Percentiles rank a stretch among this genome's conserved stretches.
These are phyloP conservation scores for Colletotrichum coccodes DNA, from an alignment of 2,329 filamentous ascomycete genomes.

Conservation along the genomic window DNA sequence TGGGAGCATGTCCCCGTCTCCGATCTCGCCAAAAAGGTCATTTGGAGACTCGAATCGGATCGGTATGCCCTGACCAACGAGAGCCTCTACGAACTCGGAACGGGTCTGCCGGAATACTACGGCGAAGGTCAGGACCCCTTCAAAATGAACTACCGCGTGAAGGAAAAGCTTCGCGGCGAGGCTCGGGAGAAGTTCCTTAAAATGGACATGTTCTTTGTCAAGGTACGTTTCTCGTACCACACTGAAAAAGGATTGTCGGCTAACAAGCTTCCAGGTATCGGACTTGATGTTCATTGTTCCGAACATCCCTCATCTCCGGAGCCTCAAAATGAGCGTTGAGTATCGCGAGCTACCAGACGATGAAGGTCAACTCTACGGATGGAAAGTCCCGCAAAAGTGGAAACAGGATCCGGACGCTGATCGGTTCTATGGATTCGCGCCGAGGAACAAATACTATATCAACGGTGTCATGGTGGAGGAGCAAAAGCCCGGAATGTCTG, in stretches of 20 bases:
- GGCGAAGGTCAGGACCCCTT: slow-evolving; percentile 54
- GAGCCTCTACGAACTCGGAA: slow-evolving; percentile 62
- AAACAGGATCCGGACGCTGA: slow-evolving; percentile 66
- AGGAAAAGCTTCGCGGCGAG: slow-evolving; percentile 58
- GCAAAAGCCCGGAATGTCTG: slow-evolving; percentile 56
- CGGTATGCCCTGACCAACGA: slow-evolving; percentile 65
- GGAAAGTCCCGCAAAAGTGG: slow-evolving; percentile 62
- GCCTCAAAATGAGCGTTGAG: slow-evolving; percentile 64
- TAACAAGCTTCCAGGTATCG: slow-evolving; percentile 57
- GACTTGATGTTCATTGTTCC: slow-evolving; percentile 70
- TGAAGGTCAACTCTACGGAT: slow-evolving; percentile 55
- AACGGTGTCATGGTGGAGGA: slow-evolving; percentile 66
- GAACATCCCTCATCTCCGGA: slow-evolving; percentile 66
- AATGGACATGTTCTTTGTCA: slow-evolving; percentile 74
- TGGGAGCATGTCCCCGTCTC: slow-evolving; percentile 68
- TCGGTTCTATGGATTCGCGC: slow-evolving; percentile 63
- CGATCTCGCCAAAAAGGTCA: slow-evolving; percentile 62
- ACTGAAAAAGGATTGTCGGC: neutral
- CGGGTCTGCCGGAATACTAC: slow-evolving; percentile 63
- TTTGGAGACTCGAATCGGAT: slow-evolving; percentile 69
- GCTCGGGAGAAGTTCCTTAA: slow-evolving; percentile 64
- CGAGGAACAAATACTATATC: slow-evolving; percentile 67
- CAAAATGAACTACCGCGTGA: slow-evolving; percentile 52
- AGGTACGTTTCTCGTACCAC: slow-evolving; percentile 54
- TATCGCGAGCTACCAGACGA: slow-evolving; percentile 69